Percentiles rank a stretch among this genome's conserved stretches.
These are phyloP conservation scores for Paramecium tetraurelia DNA, from an alignment of 73 alveolate genomes.

Conservation along the genomic window DNA sequence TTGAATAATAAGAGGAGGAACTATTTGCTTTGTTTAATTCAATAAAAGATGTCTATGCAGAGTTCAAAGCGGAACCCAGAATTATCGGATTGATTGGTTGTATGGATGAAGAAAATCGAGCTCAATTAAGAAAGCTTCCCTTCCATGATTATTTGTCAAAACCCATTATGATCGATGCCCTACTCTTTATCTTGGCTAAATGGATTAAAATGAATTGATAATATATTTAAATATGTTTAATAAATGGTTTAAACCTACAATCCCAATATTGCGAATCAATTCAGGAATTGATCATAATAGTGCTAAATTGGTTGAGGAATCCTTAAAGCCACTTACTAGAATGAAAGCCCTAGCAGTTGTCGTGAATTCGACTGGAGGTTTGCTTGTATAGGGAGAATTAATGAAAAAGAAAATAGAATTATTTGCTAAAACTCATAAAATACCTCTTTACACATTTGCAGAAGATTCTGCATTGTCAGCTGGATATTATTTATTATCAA, in stretches of 20 bases:
- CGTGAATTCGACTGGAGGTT: slow-evolving; percentile 59
- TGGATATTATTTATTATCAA: slow-evolving; percentile 57
- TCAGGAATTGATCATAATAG: background rate
- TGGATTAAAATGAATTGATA: slow-evolving; percentile 8
- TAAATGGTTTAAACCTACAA: background rate
- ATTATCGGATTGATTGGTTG: slow-evolving; percentile 32
- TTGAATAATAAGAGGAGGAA: background rate
- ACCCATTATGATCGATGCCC: slow-evolving; percentile 32
- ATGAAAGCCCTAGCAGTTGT: slow-evolving; percentile 67
- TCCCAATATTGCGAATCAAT: background rate
- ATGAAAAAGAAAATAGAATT: background rate
- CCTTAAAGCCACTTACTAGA: background rate
- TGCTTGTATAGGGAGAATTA: background rate
- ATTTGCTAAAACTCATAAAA: slow-evolving; percentile 34
- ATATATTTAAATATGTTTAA: background rate
- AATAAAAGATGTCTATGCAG: background rate
- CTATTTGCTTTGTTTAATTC: background rate
- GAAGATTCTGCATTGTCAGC: slow-evolving; percentile 65
- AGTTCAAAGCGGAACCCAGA: background rate
- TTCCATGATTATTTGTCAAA: slow-evolving; percentile 22
- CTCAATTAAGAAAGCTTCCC: background rate
- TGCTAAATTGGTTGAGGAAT: slow-evolving; percentile 15
- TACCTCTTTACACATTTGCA: slow-evolving; percentile 69
- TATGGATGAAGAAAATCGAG: background rate
- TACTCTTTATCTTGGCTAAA: slow-evolving; percentile 16